A percentile compares a stretch with the other conserved stretches of the same genome.
These are phyloP conservation scores for Fusarium kyushuense DNA, from an alignment of 2,329 filamentous ascomycete genomes.

Conservation along the genomic window DNA sequence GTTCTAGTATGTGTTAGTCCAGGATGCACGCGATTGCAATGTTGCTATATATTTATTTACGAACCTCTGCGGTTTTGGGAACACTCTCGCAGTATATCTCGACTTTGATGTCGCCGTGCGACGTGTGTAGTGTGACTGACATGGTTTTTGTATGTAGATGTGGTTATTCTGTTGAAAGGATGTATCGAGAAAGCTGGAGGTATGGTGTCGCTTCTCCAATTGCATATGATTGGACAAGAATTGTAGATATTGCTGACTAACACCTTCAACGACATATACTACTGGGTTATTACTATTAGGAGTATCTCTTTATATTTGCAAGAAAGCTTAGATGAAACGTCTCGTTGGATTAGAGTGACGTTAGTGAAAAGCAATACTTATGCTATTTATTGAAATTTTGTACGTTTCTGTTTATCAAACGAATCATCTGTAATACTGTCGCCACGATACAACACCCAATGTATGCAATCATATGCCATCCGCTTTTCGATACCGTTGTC, in stretches of 20 bases:
- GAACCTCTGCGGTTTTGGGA: slow-evolving; percentile 88
- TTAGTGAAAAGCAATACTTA: neutral
- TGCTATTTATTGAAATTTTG: neutral
- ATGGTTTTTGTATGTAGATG: slow-evolving; percentile 52
- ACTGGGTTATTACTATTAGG: too few species aligned
- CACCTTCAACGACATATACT: neutral
- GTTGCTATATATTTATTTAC: slow-evolving; percentile 39
- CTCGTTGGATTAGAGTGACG: too few species aligned
- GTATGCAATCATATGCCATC: neutral
- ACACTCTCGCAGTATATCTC: slow-evolving; percentile 97
- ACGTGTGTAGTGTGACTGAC: slow-evolving; percentile 85
- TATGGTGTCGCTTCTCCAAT: slow-evolving; percentile 1
- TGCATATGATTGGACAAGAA: slow-evolving; percentile 13
- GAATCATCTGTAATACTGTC: neutral
- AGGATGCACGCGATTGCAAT: neutral
- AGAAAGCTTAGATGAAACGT: too few species aligned
- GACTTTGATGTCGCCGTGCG: slow-evolving; percentile 89
- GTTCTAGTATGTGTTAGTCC: slow-evolving; percentile 66
- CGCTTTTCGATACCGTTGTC: neutral
- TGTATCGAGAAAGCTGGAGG: neutral
- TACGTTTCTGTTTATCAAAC: neutral
- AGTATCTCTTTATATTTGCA: too few species aligned
- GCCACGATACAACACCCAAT: neutral
- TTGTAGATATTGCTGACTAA: slow-evolving; percentile 17
- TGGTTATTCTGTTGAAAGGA: neutral